phyloP scores from a whole-genome alignment of 2,329 filamentous ascomycete species.

The Tolypocladium album region DNA sequence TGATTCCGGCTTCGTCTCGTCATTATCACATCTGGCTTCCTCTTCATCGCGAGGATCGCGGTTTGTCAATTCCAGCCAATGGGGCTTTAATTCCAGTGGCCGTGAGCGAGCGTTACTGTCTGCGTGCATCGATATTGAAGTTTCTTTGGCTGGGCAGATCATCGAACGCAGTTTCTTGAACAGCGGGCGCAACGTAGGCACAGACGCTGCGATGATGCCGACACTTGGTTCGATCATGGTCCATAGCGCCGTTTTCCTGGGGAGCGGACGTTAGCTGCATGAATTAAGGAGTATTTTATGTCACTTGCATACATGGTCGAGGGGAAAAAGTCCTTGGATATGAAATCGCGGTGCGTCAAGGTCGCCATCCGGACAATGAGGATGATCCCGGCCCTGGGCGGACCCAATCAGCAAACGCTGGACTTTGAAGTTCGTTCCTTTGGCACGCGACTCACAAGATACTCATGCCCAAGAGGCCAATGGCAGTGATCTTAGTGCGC shows the following conservation, averaged over 20 bases:
- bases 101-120: neutral
- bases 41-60: neutral
- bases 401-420: neutral
- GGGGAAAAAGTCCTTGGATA: neutral
- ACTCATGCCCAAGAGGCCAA: conserved; percentile 2
- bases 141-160: neutral
- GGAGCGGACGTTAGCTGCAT: neutral
- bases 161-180: neutral
- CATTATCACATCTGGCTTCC: neutral
- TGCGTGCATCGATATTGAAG: neutral
- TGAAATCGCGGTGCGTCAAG: neutral
- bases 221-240: conserved; percentile 3
- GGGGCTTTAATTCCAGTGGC: neutral
- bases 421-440: neutral
- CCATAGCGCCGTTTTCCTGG: conserved; percentile 3
- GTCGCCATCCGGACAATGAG: conserved; percentile 2
- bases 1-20: neutral
- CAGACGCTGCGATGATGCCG: conserved; percentile 2
- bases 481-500: conserved; percentile 2
- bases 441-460: conserved; percentile 1
- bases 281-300: too few species aligned
- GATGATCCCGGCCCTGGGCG: conserved; percentile 1
- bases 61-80: conserved; percentile 1
- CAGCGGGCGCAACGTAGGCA: conserved; percentile 4
- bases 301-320: neutral